Evolutionary conservation across 2,329 filamentous ascomycete species (phyloP).

Genomic region (Botrytis paeoniae): DNA sequence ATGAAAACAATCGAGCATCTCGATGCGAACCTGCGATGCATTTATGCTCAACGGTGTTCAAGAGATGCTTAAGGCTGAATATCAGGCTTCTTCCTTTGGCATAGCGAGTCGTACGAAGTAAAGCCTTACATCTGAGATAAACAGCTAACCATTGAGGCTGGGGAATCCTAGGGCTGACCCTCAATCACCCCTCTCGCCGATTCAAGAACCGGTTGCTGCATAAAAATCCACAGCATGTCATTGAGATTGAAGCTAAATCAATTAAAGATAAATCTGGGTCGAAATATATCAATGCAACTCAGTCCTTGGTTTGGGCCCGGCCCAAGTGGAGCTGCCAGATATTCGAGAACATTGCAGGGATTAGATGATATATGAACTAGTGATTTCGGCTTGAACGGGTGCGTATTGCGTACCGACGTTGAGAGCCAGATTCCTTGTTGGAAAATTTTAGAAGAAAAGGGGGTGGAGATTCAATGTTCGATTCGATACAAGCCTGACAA

Average conservation of each 20-base stretch:
- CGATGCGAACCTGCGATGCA: neutral
- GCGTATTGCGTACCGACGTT: neutral
- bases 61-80: neutral
- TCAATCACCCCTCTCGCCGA: neutral
- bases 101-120: neutral
- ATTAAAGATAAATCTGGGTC: slow-evolving; percentile 1
- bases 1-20: neutral
- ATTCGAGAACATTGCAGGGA: slow-evolving; percentile 10
- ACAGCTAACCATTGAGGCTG: neutral
- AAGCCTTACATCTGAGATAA: neutral
- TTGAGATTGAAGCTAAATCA: neutral
- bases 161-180: neutral
- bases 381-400: slow-evolving; percentile 9
- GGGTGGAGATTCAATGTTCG: neutral
- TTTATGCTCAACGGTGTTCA: neutral
- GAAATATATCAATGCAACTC: neutral
- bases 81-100: neutral
- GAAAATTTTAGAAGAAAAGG: slow-evolving; percentile 2
- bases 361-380: neutral
- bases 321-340: neutral
- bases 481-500: neutral
- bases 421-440: neutral
- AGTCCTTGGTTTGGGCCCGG: neutral
- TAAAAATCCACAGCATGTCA: neutral
- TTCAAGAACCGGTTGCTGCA: neutral